Evolutionary conservation across 352 stramenopile species (phyloP).

Genomic region (Pythium aquatile): DNA sequence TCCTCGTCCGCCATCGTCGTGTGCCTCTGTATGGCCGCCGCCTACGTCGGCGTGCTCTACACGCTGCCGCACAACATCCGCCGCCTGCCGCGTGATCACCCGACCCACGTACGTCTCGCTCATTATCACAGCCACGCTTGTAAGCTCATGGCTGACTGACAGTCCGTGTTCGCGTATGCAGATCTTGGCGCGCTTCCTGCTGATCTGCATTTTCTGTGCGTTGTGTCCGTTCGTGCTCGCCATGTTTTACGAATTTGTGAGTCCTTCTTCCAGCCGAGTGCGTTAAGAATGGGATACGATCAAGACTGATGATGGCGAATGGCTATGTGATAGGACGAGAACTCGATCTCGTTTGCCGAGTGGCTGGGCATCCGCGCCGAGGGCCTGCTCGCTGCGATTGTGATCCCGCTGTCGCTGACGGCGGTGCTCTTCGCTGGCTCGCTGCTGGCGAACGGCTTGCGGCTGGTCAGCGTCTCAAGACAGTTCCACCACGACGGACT

Average conservation of each 20-base stretch:
- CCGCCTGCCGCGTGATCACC: slow-evolving; percentile 77
- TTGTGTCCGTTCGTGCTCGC: slow-evolving; percentile 79
- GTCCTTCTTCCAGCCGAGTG: slow-evolving; percentile 8
- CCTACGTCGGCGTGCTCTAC: slow-evolving; percentile 88
- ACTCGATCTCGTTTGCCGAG: slow-evolving; percentile 75
- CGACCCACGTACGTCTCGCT: slow-evolving; percentile 59
- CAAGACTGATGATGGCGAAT: not conserved
- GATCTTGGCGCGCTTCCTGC: slow-evolving; percentile 84
- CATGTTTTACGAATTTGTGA: slow-evolving; percentile 82
- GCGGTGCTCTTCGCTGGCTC: slow-evolving; percentile 78
- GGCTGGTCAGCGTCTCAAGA: slow-evolving; percentile 72
- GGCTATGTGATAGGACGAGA: slow-evolving; percentile 49
- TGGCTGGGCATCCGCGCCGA: slow-evolving; percentile 81
- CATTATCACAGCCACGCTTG: not conserved
- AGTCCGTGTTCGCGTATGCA: slow-evolving; percentile 20
- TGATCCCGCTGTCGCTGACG: slow-evolving; percentile 68
- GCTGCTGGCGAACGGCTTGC: slow-evolving; percentile 68
- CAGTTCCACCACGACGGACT: slow-evolving; percentile 71
- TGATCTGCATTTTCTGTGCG: slow-evolving; percentile 87
- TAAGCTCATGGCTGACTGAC: not conserved
- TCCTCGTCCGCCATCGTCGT: slow-evolving; percentile 61
- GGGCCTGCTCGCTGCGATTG: slow-evolving; percentile 48
- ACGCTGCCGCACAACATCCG: slow-evolving; percentile 73
- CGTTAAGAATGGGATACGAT: not conserved
- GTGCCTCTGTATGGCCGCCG: slow-evolving; percentile 78